These are phyloP conservation scores for Aphanomyces cochlioides DNA, from an alignment of 352 stramenopile genomes.

Conservation along the genomic window DNA sequence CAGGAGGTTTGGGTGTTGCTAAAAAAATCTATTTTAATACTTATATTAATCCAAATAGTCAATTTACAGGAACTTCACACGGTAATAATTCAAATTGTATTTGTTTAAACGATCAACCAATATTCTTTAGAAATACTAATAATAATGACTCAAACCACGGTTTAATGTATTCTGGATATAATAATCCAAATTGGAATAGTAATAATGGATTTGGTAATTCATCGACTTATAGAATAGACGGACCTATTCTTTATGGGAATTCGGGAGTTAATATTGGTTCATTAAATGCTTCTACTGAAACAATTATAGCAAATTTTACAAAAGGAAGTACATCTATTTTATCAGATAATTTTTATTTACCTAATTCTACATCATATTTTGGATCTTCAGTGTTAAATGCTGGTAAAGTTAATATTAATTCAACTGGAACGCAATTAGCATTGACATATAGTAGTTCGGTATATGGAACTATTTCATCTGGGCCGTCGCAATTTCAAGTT, in stretches of 20 bases:
- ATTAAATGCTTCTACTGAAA: not conserved
- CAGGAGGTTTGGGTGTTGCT: constrained; percentile 7
- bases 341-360: not conserved
- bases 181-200: constrained; percentile 14
- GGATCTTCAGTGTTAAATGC: not conserved
- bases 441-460: not conserved
- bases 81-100: not conserved
- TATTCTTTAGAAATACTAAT: constrained; percentile 1
- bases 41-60: constrained; percentile 8
- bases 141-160: not conserved
- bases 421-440: not conserved
- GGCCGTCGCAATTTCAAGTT: too few relatives aligned
- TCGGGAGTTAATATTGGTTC: not conserved
- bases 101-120: constrained; percentile 6
- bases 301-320: not conserved
- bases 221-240: not conserved
- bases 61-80: not conserved
- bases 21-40: not conserved
- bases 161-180: constrained; percentile 11
- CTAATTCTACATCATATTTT: constrained; percentile 2
- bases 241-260: constrained; percentile 8
- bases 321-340: constrained; percentile 1
- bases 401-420: not conserved
- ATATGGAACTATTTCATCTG: not conserved
- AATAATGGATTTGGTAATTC: constrained; percentile 1